Conservation (phyloP, 805 yeast genomes). For the Yamadazyma phyllophila region DNA sequence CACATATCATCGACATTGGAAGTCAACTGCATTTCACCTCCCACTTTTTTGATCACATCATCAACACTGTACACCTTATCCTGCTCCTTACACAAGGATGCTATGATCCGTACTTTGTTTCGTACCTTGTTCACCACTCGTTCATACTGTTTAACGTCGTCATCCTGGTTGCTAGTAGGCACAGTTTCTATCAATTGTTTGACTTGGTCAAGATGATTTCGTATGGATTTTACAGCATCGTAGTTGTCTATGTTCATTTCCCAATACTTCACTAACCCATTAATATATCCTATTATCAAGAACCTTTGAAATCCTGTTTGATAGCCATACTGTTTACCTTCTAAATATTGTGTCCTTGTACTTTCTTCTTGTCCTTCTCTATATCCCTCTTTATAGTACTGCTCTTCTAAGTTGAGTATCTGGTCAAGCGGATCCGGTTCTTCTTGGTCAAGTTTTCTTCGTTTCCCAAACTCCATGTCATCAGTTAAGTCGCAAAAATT, state of each 20-base stretch:
- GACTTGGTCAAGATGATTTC: slow-evolving; percentile 28
- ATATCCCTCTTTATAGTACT: slow-evolving; percentile 65
- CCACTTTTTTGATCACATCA: slow-evolving; percentile 32
- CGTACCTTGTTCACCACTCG: slow-evolving; percentile 51
- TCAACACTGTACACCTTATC: slow-evolving; percentile 32
- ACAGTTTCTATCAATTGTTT: slow-evolving; percentile 23
- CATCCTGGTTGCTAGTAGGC: slow-evolving; percentile 45
- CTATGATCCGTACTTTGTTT: slow-evolving; percentile 58
- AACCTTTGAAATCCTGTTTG: slow-evolving; percentile 76
- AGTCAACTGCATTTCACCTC: slow-evolving; percentile 35
- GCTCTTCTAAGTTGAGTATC: slow-evolving; percentile 58
- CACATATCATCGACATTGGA: slow-evolving; percentile 44
- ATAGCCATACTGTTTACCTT: slow-evolving; percentile 83
- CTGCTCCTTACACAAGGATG: slow-evolving; percentile 29
- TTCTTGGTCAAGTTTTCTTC: slow-evolving; percentile 5
- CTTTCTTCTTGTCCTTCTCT: slow-evolving; percentile 68
- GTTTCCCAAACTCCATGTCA: slow-evolving; percentile 2
- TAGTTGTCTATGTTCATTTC: slow-evolving; percentile 19
- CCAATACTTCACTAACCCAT: slow-evolving; percentile 48
- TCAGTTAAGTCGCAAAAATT: no score
- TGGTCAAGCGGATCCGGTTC: slow-evolving; percentile 27
- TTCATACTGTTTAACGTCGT: slow-evolving; percentile 56
- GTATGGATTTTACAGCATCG: slow-evolving; percentile 15
- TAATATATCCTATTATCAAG: slow-evolving; percentile 65
- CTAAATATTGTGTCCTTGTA: slow-evolving; percentile 54